A percentile compares a stretch with the other conserved stretches of the same genome.
Evolutionary conservation across 2,329 filamentous ascomycete genomes (phyloP).

Genomic region (Hypocreales sp.): DNA sequence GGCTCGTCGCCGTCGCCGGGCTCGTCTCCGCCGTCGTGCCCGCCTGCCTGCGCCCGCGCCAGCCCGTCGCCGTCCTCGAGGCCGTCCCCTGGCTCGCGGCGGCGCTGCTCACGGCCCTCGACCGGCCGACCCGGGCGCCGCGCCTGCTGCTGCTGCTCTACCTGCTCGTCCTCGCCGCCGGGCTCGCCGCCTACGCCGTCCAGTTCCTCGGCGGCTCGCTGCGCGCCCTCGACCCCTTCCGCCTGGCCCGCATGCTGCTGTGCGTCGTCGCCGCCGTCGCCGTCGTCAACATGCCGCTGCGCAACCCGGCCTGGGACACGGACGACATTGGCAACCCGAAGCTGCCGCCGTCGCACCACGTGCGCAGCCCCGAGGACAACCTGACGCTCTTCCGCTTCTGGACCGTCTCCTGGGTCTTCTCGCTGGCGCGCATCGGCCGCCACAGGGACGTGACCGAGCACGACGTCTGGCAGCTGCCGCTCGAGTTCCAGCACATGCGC

Average conservation of each 20-base stretch:
- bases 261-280: constrained; percentile 10
- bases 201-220: constrained; percentile 12
- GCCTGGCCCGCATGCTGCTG: constrained; percentile 9
- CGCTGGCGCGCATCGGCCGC: constrained; percentile 52
- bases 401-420: constrained; percentile 68
- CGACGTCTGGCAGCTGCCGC: constrained; percentile 69
- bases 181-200: constrained; percentile 13
- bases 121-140: constrained; percentile 25
- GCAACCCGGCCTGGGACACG: constrained; percentile 17
- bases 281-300: constrained; percentile 21
- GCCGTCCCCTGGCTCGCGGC: constrained; percentile 22
- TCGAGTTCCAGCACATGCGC: constrained; percentile 66
- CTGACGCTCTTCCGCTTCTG: constrained; percentile 71
- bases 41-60: constrained; percentile 12
- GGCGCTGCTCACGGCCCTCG: constrained; percentile 19
- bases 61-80: constrained; percentile 14
- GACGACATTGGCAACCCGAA: constrained; percentile 14
- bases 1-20: constrained; percentile 16
- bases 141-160: constrained; percentile 24
- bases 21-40: constrained; percentile 16
- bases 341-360: constrained; percentile 12
- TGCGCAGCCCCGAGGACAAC: constrained; percentile 67
- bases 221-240: constrained; percentile 8
- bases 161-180: constrained; percentile 15
- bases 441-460: constrained; percentile 54